Conservation (phyloP, 2,329 filamentous ascomycete genomes). For the Rhytidhysteron rufulum region DNA sequence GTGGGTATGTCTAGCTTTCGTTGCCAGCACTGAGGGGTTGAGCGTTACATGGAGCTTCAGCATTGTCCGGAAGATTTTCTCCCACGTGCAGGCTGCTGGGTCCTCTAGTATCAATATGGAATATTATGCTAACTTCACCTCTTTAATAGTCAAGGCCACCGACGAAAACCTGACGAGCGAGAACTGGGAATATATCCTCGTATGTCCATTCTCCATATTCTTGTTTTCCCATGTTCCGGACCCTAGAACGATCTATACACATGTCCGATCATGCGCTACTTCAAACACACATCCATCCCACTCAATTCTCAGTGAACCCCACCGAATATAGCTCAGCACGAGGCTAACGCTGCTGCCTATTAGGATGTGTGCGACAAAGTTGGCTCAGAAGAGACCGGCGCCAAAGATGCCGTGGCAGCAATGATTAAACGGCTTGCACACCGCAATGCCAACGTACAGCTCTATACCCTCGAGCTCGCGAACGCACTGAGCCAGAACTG, state of each 20-base stretch:
- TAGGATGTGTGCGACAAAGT: conserved; percentile 62
- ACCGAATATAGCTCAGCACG: neutral
- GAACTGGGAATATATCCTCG: conserved; percentile 69
- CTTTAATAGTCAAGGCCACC: conserved; percentile 68
- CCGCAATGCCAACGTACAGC: conserved; percentile 91
- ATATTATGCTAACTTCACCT: conserved; percentile 10
- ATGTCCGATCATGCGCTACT: too few species aligned
- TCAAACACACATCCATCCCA: too few species aligned
- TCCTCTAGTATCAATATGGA: conserved; percentile 2
- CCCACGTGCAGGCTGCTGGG: too few species aligned
- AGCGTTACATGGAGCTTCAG: too few species aligned
- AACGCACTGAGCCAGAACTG: conserved; percentile 93
- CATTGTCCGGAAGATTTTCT: too few species aligned
- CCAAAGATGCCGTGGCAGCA: conserved; percentile 82
- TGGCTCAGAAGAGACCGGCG: conserved; percentile 49
- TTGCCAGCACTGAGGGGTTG: too few species aligned
- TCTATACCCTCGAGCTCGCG: conserved; percentile 86
- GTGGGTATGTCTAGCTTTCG: conserved; percentile 51
- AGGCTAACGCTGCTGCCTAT: neutral
- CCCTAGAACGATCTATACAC: too few species aligned
- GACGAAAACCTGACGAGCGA: conserved; percentile 94
- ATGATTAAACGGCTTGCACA: conserved; percentile 91
- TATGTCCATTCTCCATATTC: conserved; percentile 28
- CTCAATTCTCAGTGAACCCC: neutral
- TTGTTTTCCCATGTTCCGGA: too few species aligned